Base-by-base conservation (phyloP, 2,329 filamentous ascomycete species). In the Beauveria sp. region DNA sequence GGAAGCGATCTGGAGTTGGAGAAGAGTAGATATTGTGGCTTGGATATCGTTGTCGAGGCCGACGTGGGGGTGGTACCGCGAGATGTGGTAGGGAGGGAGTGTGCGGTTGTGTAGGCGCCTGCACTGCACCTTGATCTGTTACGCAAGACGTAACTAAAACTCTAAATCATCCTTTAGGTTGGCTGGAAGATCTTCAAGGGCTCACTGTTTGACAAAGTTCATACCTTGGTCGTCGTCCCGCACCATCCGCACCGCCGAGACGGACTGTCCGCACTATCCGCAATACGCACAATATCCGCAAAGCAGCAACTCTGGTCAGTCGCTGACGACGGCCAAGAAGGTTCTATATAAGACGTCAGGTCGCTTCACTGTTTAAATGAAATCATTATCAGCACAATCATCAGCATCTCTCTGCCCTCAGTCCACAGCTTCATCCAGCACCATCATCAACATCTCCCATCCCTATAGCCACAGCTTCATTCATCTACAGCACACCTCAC, bases 261-360 rank as follows among this genome's bases (percentile, higher is more conserved):
- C 22, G 16, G 20, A 42, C 22, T 8, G 5, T 48, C 61, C 61
- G 61, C 61, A 61, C 20, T 61, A 56, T 61, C 60, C 60, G 60
- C 60, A 61, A 43, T 55, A 53, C 55, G 20, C 55, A 10, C 45
- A 46, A 58, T 48, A 46, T 46, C 38, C 58, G 58, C 58, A 38
- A 34, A 43, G 38, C 49, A 45, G n/a, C 49, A 20, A n/a, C 48
- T 60, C 38, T 28, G 46, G 40, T 61, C 48, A 54, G 50, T 61
- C 50, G 50, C 6, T 9, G 18, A 22, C 8, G 18, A 26, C 10
- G 31, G 48, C 14, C 12, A 50, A n/a, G 20, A 18, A 34, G 51
- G 24, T 28, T 45, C 3, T 51, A 50, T 58, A 58, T 55, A 54
- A 42, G 16, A 50, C 14, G 34, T 4, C 28, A 42, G 45, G 28